phyloP scores from a whole-genome alignment of 805 yeast species.

The Kregervanrija pseudodelftensis region DNA sequence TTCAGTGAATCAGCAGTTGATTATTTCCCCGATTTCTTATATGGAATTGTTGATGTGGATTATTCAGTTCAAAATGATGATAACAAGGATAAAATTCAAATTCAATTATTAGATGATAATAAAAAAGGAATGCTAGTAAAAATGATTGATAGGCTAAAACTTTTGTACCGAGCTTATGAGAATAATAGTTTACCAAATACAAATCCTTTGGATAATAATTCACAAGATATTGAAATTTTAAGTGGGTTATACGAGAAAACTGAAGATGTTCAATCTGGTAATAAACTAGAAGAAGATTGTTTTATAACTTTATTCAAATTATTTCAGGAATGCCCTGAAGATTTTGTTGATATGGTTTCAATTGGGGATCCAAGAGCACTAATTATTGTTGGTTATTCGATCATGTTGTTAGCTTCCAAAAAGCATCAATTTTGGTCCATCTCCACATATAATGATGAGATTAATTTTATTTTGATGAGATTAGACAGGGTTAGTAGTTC shows the following conservation, averaged over 20 bases:
- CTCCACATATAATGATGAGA: conserved; percentile 4
- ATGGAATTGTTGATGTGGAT: conserved; percentile 5
- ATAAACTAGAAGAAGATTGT: conserved; percentile 10
- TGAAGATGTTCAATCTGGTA: not conserved
- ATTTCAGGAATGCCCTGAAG: conserved; percentile 7
- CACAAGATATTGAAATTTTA: not conserved
- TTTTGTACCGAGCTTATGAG: conserved; percentile 3
- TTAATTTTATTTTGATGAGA: conserved; percentile 4
- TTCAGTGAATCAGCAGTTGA: conserved; percentile 2
- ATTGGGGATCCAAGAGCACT: conserved; percentile 15
- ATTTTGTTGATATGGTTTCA: conserved; percentile 9
- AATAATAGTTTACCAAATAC: conserved; percentile 1
- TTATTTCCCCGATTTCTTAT: conserved; percentile 13
- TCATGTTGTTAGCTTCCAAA: conserved; percentile 12
- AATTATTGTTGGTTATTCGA: conserved; percentile 15
- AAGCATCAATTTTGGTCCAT: conserved; percentile 3
- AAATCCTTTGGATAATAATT: not conserved
- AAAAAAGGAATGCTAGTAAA: not conserved
- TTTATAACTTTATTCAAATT: conserved; percentile 11
- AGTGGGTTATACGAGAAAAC: conserved; percentile 4
- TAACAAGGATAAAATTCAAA: not conserved
- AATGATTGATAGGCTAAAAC: not conserved
- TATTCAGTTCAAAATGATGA: not conserved
- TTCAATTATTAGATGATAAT: not conserved
- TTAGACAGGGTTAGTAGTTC: conserved; percentile 4